A percentile compares a stretch with the other conserved stretches of the same genome.
Conservation (phyloP, 2,329 filamentous ascomycete genomes). For the Dactylella cylindrospora region DNA sequence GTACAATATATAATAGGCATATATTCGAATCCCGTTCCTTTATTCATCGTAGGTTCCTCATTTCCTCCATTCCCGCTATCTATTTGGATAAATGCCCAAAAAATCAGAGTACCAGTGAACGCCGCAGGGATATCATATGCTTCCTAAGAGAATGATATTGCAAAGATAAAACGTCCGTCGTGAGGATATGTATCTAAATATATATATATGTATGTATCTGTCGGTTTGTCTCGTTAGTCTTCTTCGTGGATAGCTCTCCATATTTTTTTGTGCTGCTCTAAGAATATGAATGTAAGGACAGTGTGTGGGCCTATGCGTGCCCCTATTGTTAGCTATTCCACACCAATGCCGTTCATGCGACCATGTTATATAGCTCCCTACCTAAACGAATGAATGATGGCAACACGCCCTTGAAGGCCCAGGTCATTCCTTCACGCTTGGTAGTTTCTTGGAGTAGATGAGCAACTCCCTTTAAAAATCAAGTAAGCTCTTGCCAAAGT, state of each 20-base stretch:
- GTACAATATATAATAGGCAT: too few species aligned
- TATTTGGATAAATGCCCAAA: too few species aligned
- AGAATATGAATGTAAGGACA: slow-evolving; percentile 80
- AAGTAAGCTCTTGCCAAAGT: not conserved
- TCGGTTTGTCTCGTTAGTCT: not conserved
- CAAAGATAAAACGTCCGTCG: not conserved
- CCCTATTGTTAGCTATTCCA: slow-evolving; percentile 9
- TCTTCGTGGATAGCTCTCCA: slow-evolving; percentile 52
- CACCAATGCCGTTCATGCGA: not conserved
- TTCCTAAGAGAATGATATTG: not conserved
- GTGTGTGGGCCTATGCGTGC: slow-evolving; percentile 62
- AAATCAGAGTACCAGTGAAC: not conserved
- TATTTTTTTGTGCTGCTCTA: slow-evolving; percentile 81
- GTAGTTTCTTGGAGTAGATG: slow-evolving; percentile 68
- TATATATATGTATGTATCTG: slow-evolving; percentile 8
- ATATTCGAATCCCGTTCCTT: too few species aligned
- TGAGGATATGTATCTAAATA: slow-evolving; percentile 20
- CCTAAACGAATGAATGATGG: slow-evolving; percentile 65
- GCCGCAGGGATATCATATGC: not conserved
- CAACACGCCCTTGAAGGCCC: slow-evolving; percentile 90
- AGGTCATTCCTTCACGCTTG: slow-evolving; percentile 68
- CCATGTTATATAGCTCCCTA: slow-evolving; percentile 50
- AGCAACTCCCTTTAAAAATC: slow-evolving; percentile 56
- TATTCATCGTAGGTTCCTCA: too few species aligned
- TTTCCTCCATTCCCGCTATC: too few species aligned